Base-by-base conservation (phyloP, 2,329 filamentous ascomycete genomes). In the Ascosphaera acerosa region DNA sequence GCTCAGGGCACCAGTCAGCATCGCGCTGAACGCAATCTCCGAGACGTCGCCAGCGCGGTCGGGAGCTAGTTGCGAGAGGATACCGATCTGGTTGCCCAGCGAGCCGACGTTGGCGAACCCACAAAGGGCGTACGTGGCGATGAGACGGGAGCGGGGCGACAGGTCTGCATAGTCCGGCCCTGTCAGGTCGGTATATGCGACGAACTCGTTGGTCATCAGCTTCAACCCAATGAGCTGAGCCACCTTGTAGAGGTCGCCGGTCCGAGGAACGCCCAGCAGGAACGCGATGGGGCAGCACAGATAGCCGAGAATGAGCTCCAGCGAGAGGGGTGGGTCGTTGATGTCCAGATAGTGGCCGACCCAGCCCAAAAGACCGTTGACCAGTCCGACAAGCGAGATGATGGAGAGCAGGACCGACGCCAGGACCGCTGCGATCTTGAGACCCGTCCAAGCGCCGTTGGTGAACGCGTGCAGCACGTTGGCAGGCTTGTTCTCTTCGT, bases 371-470 rank as follows among this genome's bases (percentile, higher is more conserved):
- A 89, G 58, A 31, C 70, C 77, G 44, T 89, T 75, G 43, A 74
- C 51, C 25, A 89, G 61, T 17, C 61, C 72, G 32, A 90, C 62
- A 18, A 81, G 59, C 12, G 76, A 75, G 38, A 89, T 71, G 43
- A 89, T 81, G 53, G 76, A 82, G 17, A 89, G 64, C n/a, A 89
- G 60, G 0, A 71, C 78, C 19, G 71, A 64, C 29, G 76, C 45
- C 34, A 89, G 84, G 65, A 81, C 84, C 37, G 74, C 76, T 3
- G 70, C 78, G 40, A 89, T 81, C 59, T 81, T 84, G 43, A 89
- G 61, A 46, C 78, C 80, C 6, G 87, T 59, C 76, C 76, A 84
- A 7, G 77, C 71, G 36, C 80, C 80, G 40, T 77, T 77, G 38
- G 77, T 70, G 43, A 89, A 82, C 2, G 80, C 78, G 47, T 90